Conservation (phyloP, 2,329 filamentous ascomycete species). For the Verticillium dahliae region DNA sequence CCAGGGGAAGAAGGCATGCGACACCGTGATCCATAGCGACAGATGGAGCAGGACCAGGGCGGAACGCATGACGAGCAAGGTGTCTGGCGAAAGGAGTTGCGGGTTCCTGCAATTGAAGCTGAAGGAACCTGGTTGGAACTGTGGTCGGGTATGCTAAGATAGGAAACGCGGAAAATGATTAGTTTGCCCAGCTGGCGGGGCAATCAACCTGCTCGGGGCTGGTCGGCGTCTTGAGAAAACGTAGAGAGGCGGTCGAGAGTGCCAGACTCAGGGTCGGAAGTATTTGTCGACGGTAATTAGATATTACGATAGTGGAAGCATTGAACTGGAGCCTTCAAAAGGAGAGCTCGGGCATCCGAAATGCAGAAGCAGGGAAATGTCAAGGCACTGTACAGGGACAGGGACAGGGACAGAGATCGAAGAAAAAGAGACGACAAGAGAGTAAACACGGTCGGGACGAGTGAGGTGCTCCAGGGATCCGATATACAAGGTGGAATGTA, state of each 20-base stretch:
- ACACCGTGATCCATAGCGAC: conserved; percentile 38
- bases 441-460: not conserved
- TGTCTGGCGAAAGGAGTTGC: not conserved
- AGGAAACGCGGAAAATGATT: not conserved
- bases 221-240: not conserved
- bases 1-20: conserved; percentile 42
- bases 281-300: not conserved
- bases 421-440: not conserved
- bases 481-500: not conserved
- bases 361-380: not conserved
- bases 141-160: not conserved
- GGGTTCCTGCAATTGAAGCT: not conserved
- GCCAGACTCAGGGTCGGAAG: not conserved
- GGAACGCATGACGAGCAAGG: conserved; percentile 30
- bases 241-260: not conserved
- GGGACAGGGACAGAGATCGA: not conserved
- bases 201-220: not conserved
- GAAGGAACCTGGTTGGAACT: not conserved
- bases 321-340: not conserved
- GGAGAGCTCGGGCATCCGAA: not conserved
- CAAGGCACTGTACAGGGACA: not conserved
- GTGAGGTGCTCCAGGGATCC: not conserved
- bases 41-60: conserved; percentile 34
- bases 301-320: not conserved
- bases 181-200: not conserved